Conservation (phyloP, 2,329 filamentous ascomycete species). For the Aquanectria penicillioides region DNA sequence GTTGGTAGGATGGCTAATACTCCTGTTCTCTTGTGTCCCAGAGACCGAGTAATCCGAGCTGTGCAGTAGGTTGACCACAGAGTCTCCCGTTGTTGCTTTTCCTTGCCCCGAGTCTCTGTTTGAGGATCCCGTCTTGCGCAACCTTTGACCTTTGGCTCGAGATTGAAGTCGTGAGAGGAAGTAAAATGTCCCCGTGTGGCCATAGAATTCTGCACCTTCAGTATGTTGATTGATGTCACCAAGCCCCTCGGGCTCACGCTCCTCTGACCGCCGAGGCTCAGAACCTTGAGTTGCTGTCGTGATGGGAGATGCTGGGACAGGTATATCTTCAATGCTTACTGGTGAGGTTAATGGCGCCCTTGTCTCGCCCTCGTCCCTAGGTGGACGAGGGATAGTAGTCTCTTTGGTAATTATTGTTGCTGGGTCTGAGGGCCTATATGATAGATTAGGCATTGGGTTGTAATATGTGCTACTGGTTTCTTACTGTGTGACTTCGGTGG, state of each 20-base stretch:
- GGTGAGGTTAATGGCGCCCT: slow-evolving; percentile 1
- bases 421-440: background rate
- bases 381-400: background rate
- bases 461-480: background rate
- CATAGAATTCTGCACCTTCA: slow-evolving; percentile 22
- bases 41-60: slow-evolving; percentile 20
- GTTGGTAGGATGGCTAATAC: background rate
- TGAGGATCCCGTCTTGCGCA: background rate
- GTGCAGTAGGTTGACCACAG: slow-evolving; percentile 19
- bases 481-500: background rate
- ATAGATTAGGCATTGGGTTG: background rate
- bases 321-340: background rate
- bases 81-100: background rate
- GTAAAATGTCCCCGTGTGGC: slow-evolving; percentile 19
- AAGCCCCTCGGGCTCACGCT: slow-evolving; percentile 10
- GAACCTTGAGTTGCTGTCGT: background rate
- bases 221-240: slow-evolving; percentile 23
- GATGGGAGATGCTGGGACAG: background rate
- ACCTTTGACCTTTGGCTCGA: slow-evolving; percentile 3
- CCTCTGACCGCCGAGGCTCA: background rate
- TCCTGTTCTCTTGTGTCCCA: background rate
- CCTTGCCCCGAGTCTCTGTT: background rate
- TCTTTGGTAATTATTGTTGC: background rate
- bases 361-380: background rate
- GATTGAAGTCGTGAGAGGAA: slow-evolving; percentile 17